Evolutionary conservation across 495 filamentous ascomycete species (phyloP).

Genomic region (Neurospora pannonica): DNA sequence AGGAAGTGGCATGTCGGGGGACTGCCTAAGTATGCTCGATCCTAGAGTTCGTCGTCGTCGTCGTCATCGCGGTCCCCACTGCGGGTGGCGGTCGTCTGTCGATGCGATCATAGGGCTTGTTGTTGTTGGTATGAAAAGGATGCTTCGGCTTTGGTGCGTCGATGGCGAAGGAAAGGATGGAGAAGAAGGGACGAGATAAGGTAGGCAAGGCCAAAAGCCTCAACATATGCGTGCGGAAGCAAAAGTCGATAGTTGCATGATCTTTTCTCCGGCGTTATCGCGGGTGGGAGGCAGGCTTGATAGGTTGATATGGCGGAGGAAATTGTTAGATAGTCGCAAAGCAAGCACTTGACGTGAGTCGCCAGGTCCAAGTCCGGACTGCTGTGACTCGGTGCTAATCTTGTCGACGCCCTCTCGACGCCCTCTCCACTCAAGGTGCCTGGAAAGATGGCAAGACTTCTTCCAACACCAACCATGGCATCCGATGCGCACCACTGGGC

Average conservation of each 20-base stretch:
- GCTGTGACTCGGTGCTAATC: background rate
- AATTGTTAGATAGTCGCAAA: background rate
- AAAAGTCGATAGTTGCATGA: background rate
- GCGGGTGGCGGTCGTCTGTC: background rate
- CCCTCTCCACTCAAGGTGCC: background rate
- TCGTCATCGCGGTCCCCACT: background rate
- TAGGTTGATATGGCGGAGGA: background rate
- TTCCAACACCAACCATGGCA: background rate
- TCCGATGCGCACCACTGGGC: background rate
- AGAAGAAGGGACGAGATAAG: background rate
- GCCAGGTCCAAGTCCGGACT: background rate
- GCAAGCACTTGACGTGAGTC: background rate
- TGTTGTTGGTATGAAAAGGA: background rate
- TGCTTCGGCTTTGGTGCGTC: background rate
- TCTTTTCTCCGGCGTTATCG: background rate
- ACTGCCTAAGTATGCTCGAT: background rate
- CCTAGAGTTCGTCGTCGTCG: background rate
- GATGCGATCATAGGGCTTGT: background rate
- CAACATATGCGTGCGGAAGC: background rate
- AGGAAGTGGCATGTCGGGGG: background rate
- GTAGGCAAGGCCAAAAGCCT: background rate
- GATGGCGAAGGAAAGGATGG: background rate
- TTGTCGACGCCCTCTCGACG: background rate
- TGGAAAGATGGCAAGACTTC: background rate
- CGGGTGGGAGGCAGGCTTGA: background rate